These are phyloP conservation scores for Myxozyma sirexii DNA, from an alignment of 805 yeast genomes.

Conservation along the genomic window DNA sequence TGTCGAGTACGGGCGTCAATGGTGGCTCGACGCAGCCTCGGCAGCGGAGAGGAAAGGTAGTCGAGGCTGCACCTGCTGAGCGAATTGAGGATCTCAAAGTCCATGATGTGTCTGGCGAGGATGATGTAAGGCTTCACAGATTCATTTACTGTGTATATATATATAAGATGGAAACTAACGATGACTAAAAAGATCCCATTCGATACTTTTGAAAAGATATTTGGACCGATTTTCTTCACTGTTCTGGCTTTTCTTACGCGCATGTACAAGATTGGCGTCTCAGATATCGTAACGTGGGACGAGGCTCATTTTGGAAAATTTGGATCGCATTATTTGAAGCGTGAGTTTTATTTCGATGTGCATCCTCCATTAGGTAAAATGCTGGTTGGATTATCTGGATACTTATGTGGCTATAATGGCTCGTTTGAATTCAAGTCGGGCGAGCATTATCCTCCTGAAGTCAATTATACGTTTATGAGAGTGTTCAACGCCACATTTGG, in stretches of 20 bases:
- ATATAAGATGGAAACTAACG: not conserved
- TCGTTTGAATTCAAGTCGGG: slow-evolving; percentile 89
- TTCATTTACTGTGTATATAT: not conserved
- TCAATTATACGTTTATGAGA: slow-evolving; percentile 85
- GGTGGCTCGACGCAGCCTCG: slow-evolving; percentile 7
- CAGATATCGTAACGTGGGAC: slow-evolving; percentile 85
- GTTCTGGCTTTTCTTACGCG: slow-evolving; percentile 57
- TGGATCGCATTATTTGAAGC: slow-evolving; percentile 85
- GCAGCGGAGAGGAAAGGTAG: not conserved
- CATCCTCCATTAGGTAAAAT: slow-evolving; percentile 97
- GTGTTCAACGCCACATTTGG: slow-evolving; percentile 83
- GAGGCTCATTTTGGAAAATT: slow-evolving; percentile 98
- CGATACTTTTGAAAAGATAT: slow-evolving; percentile 17
- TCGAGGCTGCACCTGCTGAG: not conserved
- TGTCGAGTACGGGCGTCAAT: slow-evolving; percentile 11
- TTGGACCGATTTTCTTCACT: slow-evolving; percentile 54
- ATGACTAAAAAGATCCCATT: not conserved
- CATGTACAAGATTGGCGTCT: slow-evolving; percentile 68
- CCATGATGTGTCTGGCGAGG: not conserved
- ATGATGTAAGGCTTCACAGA: not conserved
- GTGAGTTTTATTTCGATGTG: slow-evolving; percentile 92
- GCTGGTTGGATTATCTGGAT: slow-evolving; percentile 86
- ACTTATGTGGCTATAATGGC: slow-evolving; percentile 84
- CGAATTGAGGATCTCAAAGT: not conserved
- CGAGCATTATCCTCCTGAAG: slow-evolving; percentile 68